Percentiles rank a stretch among this genome's conserved stretches.
These are phyloP conservation scores for Lipomyces sp. DNA, from an alignment of 805 yeast genomes.

Conservation along the genomic window DNA sequence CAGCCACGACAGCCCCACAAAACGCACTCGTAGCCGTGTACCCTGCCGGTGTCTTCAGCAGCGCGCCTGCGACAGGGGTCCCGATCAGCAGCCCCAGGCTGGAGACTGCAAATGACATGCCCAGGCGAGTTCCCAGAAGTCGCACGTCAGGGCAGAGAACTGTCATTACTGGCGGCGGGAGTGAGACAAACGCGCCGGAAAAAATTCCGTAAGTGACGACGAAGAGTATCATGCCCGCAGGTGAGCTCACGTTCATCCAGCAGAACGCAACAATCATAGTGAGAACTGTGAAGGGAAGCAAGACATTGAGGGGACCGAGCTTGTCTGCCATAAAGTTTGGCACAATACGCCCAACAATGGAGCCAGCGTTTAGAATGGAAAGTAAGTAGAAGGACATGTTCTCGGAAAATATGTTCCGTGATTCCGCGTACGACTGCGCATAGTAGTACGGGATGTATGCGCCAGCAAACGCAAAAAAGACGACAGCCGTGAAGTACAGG, in stretches of 20 bases:
- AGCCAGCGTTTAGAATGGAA: slow-evolving; percentile 38
- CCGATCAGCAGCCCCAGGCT: slow-evolving; percentile 46
- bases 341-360: slow-evolving; percentile 49
- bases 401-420: slow-evolving; percentile 19
- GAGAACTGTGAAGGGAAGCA: slow-evolving; percentile 36
- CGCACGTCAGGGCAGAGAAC: slow-evolving; percentile 31
- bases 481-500: slow-evolving; percentile 31
- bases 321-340: slow-evolving; percentile 50
- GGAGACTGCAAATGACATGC: slow-evolving; percentile 54
- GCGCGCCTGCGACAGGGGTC: slow-evolving; percentile 37
- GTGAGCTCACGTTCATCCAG: slow-evolving; percentile 38
- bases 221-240: slow-evolving; percentile 36
- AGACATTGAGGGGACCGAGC: slow-evolving; percentile 47
- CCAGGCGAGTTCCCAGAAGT: slow-evolving; percentile 48
- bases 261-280: slow-evolving; percentile 36
- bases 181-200: slow-evolving; percentile 37
- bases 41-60: slow-evolving; percentile 31
- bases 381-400: slow-evolving; percentile 35
- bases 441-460: slow-evolving; percentile 38
- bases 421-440: slow-evolving; percentile 33
- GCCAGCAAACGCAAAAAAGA: slow-evolving; percentile 34
- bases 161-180: slow-evolving; percentile 37
- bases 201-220: slow-evolving; percentile 36
- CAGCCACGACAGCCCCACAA: slow-evolving; percentile 20
- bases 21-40: slow-evolving; percentile 15